Evolutionary conservation across 768 basidiomycete genomes (phyloP), one percentile per base, ranked within the genome.

Genomic region (Trametes cinnabarina): DNA sequence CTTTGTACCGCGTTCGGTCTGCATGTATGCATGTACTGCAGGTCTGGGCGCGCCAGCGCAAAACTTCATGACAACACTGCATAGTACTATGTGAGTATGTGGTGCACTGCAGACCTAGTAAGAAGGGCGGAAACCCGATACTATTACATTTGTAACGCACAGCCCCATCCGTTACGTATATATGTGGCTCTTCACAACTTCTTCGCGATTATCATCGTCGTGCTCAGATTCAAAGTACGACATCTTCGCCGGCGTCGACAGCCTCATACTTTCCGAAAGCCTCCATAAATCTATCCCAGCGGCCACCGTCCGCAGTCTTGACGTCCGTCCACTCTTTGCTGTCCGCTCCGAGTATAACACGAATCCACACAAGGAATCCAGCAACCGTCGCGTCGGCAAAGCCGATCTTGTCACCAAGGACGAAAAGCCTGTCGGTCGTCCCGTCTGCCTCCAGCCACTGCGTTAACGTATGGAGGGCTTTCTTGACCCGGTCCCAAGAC

Each of bases 1-100:
- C 71, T 93, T 97, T 3, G 92, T 87, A 14, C 97, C 97, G 17
- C 84, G 82, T 62, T 85, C 82, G 2, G 97, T 98, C 40, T 83
- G 78, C 70, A 98, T n/a, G n/a, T n/a, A n/a, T n/a, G n/a, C n/a
- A n/a, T 83, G 67, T 75, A 95, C 61, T 80, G 74, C 19, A 96
- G 76, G 68, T 91, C 94, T 96, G 28, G n/a, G n/a, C n/a, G n/a
- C n/a, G n/a, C n/a, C n/a, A n/a, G n/a, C n/a, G n/a, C n/a, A n/a
- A n/a, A n/a, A n/a, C n/a, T n/a, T n/a, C n/a, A n/a, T n/a, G n/a
- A n/a, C n/a, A n/a, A n/a, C n/a, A n/a, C n/a, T n/a, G n/a, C n/a
- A n/a, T n/a, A n/a, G n/a, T n/a, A n/a, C n/a, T n/a, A n/a, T n/a
- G n/a, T n/a, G n/a, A n/a, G n/a, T n/a, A n/a, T n/a, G n/a, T n/a